These are phyloP conservation scores for Aureobasidium uvarum DNA, from an alignment of 2,329 filamentous ascomycete species.

Conservation along the genomic window DNA sequence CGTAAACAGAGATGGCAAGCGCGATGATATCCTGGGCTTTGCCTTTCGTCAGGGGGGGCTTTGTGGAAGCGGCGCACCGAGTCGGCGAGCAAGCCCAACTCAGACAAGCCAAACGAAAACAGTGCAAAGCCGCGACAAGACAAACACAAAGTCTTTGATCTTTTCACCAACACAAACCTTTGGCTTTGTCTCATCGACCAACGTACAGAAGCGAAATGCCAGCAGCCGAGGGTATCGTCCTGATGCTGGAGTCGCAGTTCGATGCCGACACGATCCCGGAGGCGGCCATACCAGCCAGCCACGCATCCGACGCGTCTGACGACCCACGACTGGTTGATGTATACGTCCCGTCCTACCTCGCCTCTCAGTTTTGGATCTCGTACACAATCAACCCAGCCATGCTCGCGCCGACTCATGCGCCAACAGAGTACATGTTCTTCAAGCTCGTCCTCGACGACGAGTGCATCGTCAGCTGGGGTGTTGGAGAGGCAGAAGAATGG, in stretches of 20 bases:
- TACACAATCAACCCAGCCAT: slow-evolving; percentile 35
- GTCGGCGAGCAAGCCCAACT: background rate
- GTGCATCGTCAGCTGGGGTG: slow-evolving; percentile 47
- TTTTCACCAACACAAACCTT: background rate
- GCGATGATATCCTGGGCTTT: background rate
- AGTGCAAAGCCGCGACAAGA: background rate
- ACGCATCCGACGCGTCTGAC: background rate
- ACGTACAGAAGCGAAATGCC: background rate
- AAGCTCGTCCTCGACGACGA: slow-evolving; percentile 46
- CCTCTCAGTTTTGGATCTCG: slow-evolving; percentile 47
- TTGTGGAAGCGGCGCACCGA: background rate
- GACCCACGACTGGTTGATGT: slow-evolving; percentile 32
- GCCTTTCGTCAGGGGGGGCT: background rate
- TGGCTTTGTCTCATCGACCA: background rate
- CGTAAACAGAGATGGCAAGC: background rate
- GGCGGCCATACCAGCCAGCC: background rate
- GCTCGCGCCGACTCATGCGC: slow-evolving; percentile 10
- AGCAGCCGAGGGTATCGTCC: slow-evolving; percentile 10
- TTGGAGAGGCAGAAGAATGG: slow-evolving; percentile 44
- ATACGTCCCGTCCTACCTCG: slow-evolving; percentile 40
- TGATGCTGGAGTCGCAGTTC: slow-evolving; percentile 22
- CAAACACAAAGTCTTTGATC: background rate
- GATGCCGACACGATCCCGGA: slow-evolving; percentile 22
- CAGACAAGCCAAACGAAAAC: background rate
- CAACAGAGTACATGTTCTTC: slow-evolving; percentile 43